Conservation (phyloP, 257 asterid species). For the Solanum bulbocastanum region DNA sequence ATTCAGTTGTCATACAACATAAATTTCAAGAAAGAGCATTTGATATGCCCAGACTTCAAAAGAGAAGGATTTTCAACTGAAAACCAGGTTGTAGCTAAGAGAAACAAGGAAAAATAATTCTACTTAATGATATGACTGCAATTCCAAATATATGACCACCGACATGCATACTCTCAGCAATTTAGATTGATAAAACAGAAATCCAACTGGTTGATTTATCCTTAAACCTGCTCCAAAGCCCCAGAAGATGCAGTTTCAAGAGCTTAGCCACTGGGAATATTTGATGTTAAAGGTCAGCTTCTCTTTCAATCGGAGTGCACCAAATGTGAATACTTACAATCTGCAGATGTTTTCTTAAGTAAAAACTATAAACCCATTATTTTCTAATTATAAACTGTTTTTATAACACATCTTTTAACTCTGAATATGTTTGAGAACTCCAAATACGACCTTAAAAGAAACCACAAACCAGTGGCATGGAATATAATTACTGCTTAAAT, state of each 20-base stretch:
- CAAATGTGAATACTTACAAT: not conserved
- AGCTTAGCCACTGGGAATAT: not conserved
- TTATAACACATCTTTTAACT: not conserved
- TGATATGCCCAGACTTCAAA: slow-evolving; percentile 14
- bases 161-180: not conserved
- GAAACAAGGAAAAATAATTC: not conserved
- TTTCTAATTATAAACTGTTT: not conserved
- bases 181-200: not conserved
- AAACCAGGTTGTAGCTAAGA: not conserved
- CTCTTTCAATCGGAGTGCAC: not conserved
- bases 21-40: not conserved
- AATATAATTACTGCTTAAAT: not conserved
- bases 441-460: not conserved
- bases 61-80: slow-evolving; percentile 6
- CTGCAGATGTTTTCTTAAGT: not conserved
- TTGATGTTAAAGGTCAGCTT: not conserved
- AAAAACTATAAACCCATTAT: not conserved
- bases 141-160: not conserved
- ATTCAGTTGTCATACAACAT: slow-evolving; percentile 42
- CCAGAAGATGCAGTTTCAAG: not conserved
- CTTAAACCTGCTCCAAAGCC: not conserved
- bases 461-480: not conserved
- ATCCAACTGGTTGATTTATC: not conserved
- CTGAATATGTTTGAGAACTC: not conserved
- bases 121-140: not conserved